Base-by-base conservation (phyloP, 2,329 filamentous ascomycete species). In the Aspergillus neoniger region DNA sequence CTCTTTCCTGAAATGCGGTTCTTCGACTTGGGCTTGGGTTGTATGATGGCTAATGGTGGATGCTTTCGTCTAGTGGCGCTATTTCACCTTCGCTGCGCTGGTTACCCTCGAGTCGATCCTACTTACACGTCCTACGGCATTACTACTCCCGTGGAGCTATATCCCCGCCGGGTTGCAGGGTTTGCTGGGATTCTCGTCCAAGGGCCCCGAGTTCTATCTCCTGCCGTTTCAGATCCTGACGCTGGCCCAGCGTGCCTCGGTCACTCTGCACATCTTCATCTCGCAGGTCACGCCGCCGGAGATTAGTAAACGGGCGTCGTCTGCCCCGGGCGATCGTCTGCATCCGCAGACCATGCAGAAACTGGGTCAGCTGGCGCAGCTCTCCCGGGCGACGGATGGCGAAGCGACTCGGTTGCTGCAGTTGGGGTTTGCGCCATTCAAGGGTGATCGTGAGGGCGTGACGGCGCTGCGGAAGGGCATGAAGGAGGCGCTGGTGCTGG, bases 401-500 rank as follows among this genome's bases (percentile, higher is more conserved):
- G 92, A 97, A 71, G 83, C 89, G 0, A 79, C 80, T 6, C 82
- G 89, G 57, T 75, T 96, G 62, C 79, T 96, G 72, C 87, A 89
- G 50, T 81, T 96, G 74, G 92, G 96, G 70, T 84, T 93, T 75
- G 87, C 87, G 55, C 94, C 94, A 0, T 97, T 92, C 76, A 86
- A 83, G 54, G 88, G 88, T n/a, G 89, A 96, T 70, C 79, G 83
- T 38, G 83, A 85, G 62, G 82, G 81, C n/a, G 79, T 89, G 50
- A 81, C 81, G 48, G 86, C 86, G 61, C 77, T 96, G 70, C 85
- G 87, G 63, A 83, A 83, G 43, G 90, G 89, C 69, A 85, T 97
- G 77, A 90, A 88, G 76, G 91, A 95, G 70, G 96, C 92, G 84
- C 80, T 98, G 67, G 87, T 97, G 54, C 88, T 96, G 74, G 96